Conservation (phyloP, 1,284 basidiomycete species). For the Cryptococcus sp. region DNA sequence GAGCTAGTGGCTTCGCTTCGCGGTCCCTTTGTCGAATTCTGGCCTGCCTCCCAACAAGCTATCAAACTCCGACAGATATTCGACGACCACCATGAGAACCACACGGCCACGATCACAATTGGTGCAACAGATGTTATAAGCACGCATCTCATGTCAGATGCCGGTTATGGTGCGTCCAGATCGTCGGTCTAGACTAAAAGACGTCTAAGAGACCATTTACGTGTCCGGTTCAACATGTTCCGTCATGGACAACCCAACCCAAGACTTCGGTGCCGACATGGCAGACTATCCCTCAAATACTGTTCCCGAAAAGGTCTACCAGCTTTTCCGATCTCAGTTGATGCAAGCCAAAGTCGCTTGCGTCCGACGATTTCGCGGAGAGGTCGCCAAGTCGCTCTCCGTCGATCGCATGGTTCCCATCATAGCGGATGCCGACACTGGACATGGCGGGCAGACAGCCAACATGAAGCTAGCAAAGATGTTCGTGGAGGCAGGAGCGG, state of each 20-base stretch:
- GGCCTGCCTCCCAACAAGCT: constrained; percentile 6
- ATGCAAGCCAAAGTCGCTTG: constrained; percentile 56
- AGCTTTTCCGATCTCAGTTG: constrained; percentile 57
- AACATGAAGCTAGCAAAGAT: constrained; percentile 56
- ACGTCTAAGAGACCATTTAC: constrained; percentile 9
- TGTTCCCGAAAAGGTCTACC: constrained; percentile 57
- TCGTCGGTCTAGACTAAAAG: not conserved
- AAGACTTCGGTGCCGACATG: constrained; percentile 14
- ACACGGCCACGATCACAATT: constrained; percentile 1
- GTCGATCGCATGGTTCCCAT: constrained; percentile 11
- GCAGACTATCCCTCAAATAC: constrained; percentile 55
- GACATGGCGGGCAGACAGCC: constrained; percentile 56
- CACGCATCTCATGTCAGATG: constrained; percentile 12
- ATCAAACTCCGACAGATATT: constrained; percentile 8
- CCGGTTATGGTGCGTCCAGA: constrained; percentile 9
- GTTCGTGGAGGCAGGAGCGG: constrained; percentile 55
- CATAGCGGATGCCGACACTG: constrained; percentile 32
- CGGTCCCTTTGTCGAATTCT: constrained; percentile 6
- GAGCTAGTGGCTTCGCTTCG: constrained; percentile 9
- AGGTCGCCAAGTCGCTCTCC: constrained; percentile 38
- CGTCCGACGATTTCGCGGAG: constrained; percentile 25
- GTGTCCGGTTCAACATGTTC: constrained; percentile 11
- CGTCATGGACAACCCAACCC: constrained; percentile 8
- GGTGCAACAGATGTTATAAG: constrained; percentile 10
- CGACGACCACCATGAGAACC: not conserved